A percentile compares a stretch with the other conserved stretches of the same genome.
Conservation (phyloP, 148 eudicot species). For the Vaccinium macrocarpon region DNA sequence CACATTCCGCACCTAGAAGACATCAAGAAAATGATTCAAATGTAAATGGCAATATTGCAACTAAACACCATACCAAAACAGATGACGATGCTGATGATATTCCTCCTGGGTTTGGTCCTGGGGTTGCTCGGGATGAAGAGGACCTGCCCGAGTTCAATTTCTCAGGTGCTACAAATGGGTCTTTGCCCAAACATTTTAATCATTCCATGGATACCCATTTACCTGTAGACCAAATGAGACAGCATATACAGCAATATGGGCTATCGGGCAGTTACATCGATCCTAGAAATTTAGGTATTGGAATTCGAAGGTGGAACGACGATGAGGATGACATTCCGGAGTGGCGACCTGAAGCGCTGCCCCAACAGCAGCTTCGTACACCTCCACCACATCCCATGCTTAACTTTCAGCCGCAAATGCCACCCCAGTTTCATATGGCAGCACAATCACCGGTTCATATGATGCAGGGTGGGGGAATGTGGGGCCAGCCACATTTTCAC, state of each 20-base stretch:
- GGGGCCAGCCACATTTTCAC: slow-evolving; percentile 25
- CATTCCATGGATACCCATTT: slow-evolving; percentile 24
- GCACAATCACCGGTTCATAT: slow-evolving; percentile 33
- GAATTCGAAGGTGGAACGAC: slow-evolving; percentile 62
- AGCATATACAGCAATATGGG: slow-evolving; percentile 54
- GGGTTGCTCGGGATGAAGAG: slow-evolving; percentile 63
- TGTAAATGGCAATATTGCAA: slow-evolving; percentile 33
- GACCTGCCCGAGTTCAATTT: slow-evolving; percentile 91
- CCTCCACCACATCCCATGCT: not conserved
- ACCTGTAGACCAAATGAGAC: slow-evolving; percentile 40
- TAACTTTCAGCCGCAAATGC: slow-evolving; percentile 22
- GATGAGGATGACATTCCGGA: slow-evolving; percentile 87
- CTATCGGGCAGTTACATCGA: slow-evolving; percentile 30
- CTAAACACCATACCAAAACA: slow-evolving; percentile 19
- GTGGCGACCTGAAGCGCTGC: slow-evolving; percentile 65
- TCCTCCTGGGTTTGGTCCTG: slow-evolving; percentile 90
- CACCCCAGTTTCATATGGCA: slow-evolving; percentile 24
- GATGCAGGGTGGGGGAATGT: slow-evolving; percentile 22
- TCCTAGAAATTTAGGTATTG: slow-evolving; percentile 21
- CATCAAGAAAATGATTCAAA: slow-evolving; percentile 37
- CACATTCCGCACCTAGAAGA: slow-evolving; percentile 34
- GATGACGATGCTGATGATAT: slow-evolving; percentile 54
- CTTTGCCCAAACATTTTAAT: slow-evolving; percentile 14
- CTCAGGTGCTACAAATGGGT: slow-evolving; percentile 36
- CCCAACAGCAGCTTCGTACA: not conserved